A percentile compares a stretch with the other conserved stretches of the same genome.
These are phyloP conservation scores for Spinacia oleracea DNA, from an alignment of 179 eudicot genomes.

Conservation along the genomic window DNA sequence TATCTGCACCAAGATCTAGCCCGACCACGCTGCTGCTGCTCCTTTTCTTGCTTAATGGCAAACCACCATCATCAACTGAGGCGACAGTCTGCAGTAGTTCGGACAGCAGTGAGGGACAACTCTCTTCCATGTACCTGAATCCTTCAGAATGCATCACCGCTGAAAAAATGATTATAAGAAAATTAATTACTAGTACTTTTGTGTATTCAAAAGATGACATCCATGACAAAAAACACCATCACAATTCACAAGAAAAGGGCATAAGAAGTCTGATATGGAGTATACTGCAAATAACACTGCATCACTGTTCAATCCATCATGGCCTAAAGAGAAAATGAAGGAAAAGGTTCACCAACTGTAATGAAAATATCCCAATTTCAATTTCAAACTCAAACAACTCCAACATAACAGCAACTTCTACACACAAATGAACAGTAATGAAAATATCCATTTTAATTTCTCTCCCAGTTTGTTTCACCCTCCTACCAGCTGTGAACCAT, in stretches of 20 bases:
- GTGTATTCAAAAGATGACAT: no score
- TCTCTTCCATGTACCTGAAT: conserved; percentile 61
- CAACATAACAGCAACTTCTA: not conserved
- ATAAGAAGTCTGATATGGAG: no score
- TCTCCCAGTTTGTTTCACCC: not conserved
- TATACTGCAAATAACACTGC: not conserved
- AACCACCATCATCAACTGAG: conserved; percentile 51
- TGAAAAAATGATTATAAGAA: conserved; percentile 22
- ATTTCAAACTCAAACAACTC: no score
- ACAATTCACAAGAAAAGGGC: no score
- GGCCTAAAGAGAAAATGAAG: not conserved
- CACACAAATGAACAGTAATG: not conserved
- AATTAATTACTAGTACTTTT: not conserved
- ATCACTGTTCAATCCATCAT: not conserved
- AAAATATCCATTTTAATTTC: no score
- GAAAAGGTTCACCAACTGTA: no score
- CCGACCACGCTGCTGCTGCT: conserved; percentile 77
- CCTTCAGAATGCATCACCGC: conserved; percentile 77
- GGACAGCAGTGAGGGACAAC: conserved; percentile 60
- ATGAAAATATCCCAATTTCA: no score
- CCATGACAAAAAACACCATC: no score
- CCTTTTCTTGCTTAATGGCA: conserved; percentile 52
- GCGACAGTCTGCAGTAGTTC: conserved; percentile 76
- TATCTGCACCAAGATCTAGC: conserved; percentile 51
- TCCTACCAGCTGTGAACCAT: not conserved